Evolutionary conservation across 768 basidiomycete species (phyloP), one percentile per base, ranked within the genome.

Genomic region (Tylopilus sp.): DNA sequence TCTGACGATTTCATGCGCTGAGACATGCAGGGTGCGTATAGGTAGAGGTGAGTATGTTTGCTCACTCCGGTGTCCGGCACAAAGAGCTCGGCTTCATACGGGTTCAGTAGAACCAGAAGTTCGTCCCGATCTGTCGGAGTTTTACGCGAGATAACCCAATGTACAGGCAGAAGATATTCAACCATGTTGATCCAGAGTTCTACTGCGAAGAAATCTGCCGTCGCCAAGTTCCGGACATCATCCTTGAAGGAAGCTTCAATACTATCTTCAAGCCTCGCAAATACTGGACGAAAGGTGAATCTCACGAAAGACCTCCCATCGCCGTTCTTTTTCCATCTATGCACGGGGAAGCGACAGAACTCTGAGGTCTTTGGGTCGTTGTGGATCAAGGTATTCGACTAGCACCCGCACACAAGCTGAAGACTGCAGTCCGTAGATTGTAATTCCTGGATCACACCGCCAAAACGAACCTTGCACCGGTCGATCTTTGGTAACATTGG

Each of bases 281-380:
- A 37, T 13, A 52, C 59, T n/a, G 21, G 58, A 51, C 50, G 50
- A 74, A 73, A 2, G n/a, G n/a, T n/a, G n/a, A n/a, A n/a, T n/a
- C 19, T 36, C 34, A 7, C 34, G 34, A 9, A n/a, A n/a, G 17
- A 36, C 34, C 16, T 36, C 34, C 17, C 34, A n/a, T 9, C 19
- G 17, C 16, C 76, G 77, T 45, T 78, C 78, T 53, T 78, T 76
- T 30, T 72, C 70, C 56, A 75, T 56, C 25, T 47, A 55, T 24
- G 47, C 55, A 33, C 61, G 54, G 12, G 56, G 59, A 8, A 50
- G 49, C 3, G 53, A 51, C 11, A 52, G 25, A 29, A 62, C 25
- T 1, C 61, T 58, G 36, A 60, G 61, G 17, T 30, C 29, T 37
- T 37, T 37, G 36, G 19, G 21, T 19, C 36, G 36, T 37, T 37